Evolutionary conservation across 129 eudicot genomes (phyloP).

Genomic region (Scalesia atractyloides): DNA sequence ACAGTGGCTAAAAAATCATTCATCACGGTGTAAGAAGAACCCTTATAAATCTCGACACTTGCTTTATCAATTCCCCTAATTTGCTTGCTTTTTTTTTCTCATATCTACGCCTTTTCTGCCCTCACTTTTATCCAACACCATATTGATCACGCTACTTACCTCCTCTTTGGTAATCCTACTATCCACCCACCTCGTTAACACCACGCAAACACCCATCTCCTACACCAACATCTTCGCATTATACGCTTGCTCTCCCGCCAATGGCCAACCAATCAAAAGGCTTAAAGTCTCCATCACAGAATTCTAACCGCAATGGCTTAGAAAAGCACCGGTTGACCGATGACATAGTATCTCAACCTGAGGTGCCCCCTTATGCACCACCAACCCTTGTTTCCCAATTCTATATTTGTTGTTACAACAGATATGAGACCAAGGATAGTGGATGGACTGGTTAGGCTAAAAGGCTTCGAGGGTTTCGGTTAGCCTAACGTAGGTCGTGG

Average conservation of each 20-base stretch:
- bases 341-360: no score
- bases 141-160: constrained; percentile 60
- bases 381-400: constrained; percentile 41
- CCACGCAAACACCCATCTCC: constrained; percentile 81
- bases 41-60: constrained; percentile 45
- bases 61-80: constrained; percentile 44
- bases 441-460: no score
- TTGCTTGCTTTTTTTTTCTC: constrained; percentile 51
- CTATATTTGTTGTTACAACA: no score
- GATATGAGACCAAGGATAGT: no score
- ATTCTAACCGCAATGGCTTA: constrained; percentile 92
- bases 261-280: constrained; percentile 73
- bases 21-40: constrained; percentile 61
- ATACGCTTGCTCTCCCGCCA: constrained; percentile 78
- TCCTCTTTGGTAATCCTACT: constrained; percentile 42
- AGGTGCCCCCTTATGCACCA: constrained; percentile 51
- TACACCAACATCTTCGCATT: constrained; percentile 81
- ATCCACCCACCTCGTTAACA: constrained; percentile 49
- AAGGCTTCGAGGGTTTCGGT: no score
- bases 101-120: constrained; percentile 50
- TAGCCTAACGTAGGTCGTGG: no score
- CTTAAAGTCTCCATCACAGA: constrained; percentile 76
- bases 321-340: constrained; percentile 56
- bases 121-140: constrained; percentile 39
- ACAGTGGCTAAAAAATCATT: constrained; percentile 46